phyloP scores from a whole-genome alignment of 257 asterid genomes.

The Euphrasia confusa region DNA sequence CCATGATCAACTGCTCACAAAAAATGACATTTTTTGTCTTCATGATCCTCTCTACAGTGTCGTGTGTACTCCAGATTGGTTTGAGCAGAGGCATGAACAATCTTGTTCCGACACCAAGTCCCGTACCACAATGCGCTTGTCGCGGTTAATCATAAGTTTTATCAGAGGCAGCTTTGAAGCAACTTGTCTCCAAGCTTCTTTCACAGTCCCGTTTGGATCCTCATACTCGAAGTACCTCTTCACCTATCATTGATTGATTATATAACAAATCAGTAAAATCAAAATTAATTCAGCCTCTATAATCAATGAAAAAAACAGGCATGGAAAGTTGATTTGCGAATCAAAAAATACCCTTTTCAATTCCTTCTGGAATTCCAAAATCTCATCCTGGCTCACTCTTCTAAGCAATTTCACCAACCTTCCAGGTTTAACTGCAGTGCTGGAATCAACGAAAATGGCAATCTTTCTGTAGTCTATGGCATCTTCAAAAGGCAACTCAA shows the following conservation, averaged over 20 bases:
- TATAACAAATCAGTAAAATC: conserved; percentile 1
- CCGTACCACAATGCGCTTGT: conserved; percentile 61
- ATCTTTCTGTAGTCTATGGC: conserved; percentile 82
- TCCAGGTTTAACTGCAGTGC: conserved; percentile 67
- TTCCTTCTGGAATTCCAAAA: conserved; percentile 76
- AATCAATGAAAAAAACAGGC: background rate
- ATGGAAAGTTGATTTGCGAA: background rate
- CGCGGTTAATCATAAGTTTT: conserved; percentile 84
- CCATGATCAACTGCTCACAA: background rate
- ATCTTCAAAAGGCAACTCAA: conserved; percentile 96
- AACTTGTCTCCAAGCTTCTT: conserved; percentile 90
- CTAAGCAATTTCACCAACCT: conserved; percentile 71
- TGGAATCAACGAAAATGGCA: conserved; percentile 72
- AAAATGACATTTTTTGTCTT: background rate
- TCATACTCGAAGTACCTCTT: conserved; percentile 81
- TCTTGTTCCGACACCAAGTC: conserved; percentile 53
- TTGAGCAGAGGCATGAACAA: conserved; percentile 87
- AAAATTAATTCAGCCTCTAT: background rate
- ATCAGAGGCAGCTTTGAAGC: conserved; percentile 71
- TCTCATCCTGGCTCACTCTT: conserved; percentile 40
- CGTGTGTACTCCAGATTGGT: conserved; percentile 53
- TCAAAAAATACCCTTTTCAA: conserved; percentile 53
- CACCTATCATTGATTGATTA: conserved; percentile 43
- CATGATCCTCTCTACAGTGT: conserved; percentile 32
- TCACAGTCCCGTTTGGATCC: conserved; percentile 80